Percentiles rank a stretch among this genome's conserved stretches.
Evolutionary conservation across 1,284 basidiomycete genomes (phyloP).

Genomic region (Gomphus bonarii): DNA sequence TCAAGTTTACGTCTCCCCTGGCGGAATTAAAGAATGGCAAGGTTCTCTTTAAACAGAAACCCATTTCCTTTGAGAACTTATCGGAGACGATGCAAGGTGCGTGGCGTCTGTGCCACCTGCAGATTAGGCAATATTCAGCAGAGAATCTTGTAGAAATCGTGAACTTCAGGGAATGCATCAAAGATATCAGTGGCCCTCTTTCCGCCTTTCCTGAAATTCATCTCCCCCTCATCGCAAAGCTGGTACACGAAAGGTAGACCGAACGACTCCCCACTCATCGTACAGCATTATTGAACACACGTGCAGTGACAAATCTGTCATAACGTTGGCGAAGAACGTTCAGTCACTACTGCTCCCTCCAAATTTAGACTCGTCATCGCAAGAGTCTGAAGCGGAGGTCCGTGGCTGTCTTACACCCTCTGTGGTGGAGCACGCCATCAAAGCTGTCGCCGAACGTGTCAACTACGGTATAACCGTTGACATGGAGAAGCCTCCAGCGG

Average conservation of each 20-base stretch:
- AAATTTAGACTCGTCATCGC: neutral
- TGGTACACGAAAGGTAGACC: conserved; percentile 48
- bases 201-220: conserved; percentile 53
- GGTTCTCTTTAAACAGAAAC: conserved; percentile 70
- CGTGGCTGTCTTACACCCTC: conserved; percentile 13
- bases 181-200: conserved; percentile 40
- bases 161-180: conserved; percentile 59
- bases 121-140: conserved; percentile 3
- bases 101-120: conserved; percentile 16
- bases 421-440: conserved; percentile 52
- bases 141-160: conserved; percentile 47
- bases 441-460: conserved; percentile 45
- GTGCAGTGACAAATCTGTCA: conserved; percentile 56
- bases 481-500: conserved; percentile 39
- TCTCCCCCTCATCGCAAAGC: conserved; percentile 64
- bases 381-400: conserved; percentile 4
- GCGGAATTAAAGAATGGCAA: conserved; percentile 69
- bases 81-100: conserved; percentile 76
- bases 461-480: conserved; percentile 64
- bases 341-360: conserved; percentile 53
- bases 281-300: conserved; percentile 10
- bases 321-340: conserved; percentile 52
- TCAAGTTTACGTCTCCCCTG: conserved; percentile 25
- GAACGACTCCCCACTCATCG: neutral
- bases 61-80: conserved; percentile 61